Conservation (phyloP, 2,329 filamentous ascomycete genomes). For the Westerdykella sp. region DNA sequence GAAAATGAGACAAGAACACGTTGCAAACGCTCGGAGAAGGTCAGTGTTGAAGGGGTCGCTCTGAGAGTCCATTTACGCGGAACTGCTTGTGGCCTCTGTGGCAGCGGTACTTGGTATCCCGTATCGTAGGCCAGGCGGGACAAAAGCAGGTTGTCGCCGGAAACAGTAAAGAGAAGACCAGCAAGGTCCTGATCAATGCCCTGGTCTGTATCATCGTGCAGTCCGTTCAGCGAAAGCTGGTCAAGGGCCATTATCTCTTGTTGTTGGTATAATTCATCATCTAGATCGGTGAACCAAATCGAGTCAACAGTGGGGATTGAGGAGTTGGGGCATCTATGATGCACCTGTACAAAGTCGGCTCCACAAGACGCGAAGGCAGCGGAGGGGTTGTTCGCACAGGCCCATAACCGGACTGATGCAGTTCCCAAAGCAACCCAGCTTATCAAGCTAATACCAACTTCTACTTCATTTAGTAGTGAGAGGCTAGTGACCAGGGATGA, state of each 20-base stretch:
- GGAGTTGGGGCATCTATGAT: conserved; percentile 7
- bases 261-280: conserved; percentile 25
- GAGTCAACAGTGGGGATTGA: conserved; percentile 23
- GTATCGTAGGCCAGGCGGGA: conserved; percentile 42
- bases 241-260: conserved; percentile 25
- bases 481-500: no score
- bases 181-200: conserved; percentile 31
- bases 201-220: conserved; percentile 9
- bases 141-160: conserved; percentile 43
- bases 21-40: conserved; percentile 42
- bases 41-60: conserved; percentile 30
- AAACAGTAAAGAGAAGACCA: conserved; percentile 45
- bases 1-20: conserved; percentile 47
- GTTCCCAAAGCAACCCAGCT: conserved; percentile 14
- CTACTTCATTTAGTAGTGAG: no score
- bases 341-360: conserved; percentile 32
- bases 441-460: no score
- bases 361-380: conserved; percentile 37
- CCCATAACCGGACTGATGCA: conserved; percentile 22
- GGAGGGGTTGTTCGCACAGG: conserved; percentile 18
- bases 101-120: conserved; percentile 6
- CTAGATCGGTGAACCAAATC: conserved; percentile 34
- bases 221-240: conserved; percentile 19
- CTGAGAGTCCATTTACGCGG: conserved; percentile 21
- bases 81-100: conserved; percentile 6